These are phyloP conservation scores for Trichoderma simmonsii DNA, from an alignment of 2,329 filamentous ascomycete genomes.

Conservation along the genomic window DNA sequence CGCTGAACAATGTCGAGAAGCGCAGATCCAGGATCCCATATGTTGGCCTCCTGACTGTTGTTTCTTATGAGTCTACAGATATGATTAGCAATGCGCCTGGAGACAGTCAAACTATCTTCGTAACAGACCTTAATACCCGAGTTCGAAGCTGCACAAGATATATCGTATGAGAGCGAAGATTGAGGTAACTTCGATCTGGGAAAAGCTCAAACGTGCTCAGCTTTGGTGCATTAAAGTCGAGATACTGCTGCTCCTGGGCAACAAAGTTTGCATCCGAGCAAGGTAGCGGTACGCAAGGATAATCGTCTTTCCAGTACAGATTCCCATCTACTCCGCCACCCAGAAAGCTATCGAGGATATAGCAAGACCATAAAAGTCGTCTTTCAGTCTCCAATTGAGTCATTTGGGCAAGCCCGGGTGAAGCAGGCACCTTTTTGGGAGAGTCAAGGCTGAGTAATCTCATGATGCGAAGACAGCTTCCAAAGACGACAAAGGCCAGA, in stretches of 20 bases:
- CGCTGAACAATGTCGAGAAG: conserved; percentile 8
- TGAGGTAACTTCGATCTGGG: background rate
- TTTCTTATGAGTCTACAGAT: background rate
- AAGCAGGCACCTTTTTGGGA: background rate
- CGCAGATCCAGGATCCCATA: conserved; percentile 10
- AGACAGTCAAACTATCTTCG: background rate
- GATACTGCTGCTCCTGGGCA: background rate
- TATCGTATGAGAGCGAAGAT: conserved; percentile 6
- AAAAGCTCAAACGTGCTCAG: background rate
- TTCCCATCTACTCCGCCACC: conserved; percentile 9
- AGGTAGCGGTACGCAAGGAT: background rate
- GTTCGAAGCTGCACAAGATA: conserved; percentile 13
- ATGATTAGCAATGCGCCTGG: background rate
- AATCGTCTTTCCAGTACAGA: conserved; percentile 1
- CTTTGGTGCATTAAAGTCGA: background rate
- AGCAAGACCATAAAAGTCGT: conserved; percentile 1
- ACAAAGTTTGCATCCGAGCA: conserved; percentile 9
- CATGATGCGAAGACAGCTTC: conserved; percentile 2
- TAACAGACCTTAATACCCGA: background rate
- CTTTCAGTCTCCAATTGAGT: background rate
- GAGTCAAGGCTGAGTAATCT: conserved; percentile 1
- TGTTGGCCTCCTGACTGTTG: background rate
- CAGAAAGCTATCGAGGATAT: conserved; percentile 7
- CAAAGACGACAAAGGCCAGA: conserved; percentile 3
- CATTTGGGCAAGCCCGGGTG: background rate